Evolutionary conservation across 495 filamentous ascomycete species (phyloP), one percentile per base, ranked within the genome.

Genomic region (Neurospora sp.): DNA sequence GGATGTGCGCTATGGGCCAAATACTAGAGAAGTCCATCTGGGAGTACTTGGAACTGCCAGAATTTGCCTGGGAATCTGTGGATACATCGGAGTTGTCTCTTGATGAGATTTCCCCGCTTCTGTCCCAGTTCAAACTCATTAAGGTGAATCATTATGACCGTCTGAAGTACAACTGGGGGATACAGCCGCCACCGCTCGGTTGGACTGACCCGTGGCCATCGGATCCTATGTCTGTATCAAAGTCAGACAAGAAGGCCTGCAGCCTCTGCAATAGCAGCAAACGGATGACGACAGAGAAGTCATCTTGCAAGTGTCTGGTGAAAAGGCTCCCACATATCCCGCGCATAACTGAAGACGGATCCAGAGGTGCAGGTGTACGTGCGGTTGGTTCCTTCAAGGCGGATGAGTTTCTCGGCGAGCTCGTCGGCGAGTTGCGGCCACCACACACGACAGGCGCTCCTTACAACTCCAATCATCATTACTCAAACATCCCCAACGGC

Each of bases 371-470:
- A 3, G 78, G 78, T 14, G 44, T 80, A 68, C 79, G 76, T 6
- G 68, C 75, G 1, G 22, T 74, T 16, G 78, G 74, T 2, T 8
- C 44, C 1, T 73, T 76, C 69, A 59, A 40, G 10, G 35, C 41
- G 4, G 69, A 70, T 27, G 70, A 73, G 20, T 42, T 78, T 10
- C 72, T 80, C 17, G 79, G 79, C 37, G 78, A 80, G 70, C 72
- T 79, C 4, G 70, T 79, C 8, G 79, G 79, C 69, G 78, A 79
- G 72, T 69, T 80, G 27, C 73, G 75, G 8, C 78, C 78, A 1
- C n/a, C 61, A 4, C 77, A 72, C n/a, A 68, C 71, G 1, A 39
- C 12, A 65, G 27, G 27, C 53, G 12, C 27, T 65, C 14, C 27
- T 65, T 3, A 31, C 27, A 65, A 16, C 53, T 65, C 12, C 27